These are phyloP conservation scores for Trichaptum fuscoviolaceum DNA, from an alignment of 768 basidiomycete genomes.

Conservation along the genomic window DNA sequence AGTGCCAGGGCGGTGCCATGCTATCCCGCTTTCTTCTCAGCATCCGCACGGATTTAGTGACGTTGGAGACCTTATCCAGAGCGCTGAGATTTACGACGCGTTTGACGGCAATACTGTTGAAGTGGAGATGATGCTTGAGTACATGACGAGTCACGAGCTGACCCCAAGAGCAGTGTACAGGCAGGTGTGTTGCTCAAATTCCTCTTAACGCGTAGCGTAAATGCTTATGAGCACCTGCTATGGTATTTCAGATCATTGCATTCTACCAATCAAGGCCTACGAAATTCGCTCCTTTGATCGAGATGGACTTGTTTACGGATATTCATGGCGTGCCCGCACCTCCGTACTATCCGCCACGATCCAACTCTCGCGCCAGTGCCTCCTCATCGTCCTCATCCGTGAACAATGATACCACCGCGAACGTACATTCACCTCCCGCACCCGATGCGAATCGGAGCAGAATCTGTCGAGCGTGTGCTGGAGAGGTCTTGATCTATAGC, in stretches of 20 bases:
- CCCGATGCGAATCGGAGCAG: constrained; percentile 52
- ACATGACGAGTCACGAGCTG: constrained; percentile 55
- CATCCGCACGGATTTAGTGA: constrained; percentile 67
- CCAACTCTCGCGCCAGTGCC: background rate
- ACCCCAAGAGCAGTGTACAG: constrained; percentile 71
- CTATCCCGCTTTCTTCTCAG: constrained; percentile 49
- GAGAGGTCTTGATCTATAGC: constrained; percentile 71
- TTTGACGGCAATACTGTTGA: constrained; percentile 76
- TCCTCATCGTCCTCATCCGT: background rate
- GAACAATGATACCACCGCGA: background rate
- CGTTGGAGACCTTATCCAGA: constrained; percentile 72
- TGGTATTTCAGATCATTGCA: constrained; percentile 52
- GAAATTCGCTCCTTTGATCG: constrained; percentile 61
- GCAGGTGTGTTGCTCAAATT: constrained; percentile 39
- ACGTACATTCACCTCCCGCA: background rate
- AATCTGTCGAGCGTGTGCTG: constrained; percentile 69
- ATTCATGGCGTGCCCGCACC: constrained; percentile 50
- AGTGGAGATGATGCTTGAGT: constrained; percentile 82
- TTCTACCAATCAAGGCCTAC: constrained; percentile 56
- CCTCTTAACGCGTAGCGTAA: background rate
- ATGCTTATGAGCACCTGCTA: background rate
- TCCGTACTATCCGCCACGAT: background rate
- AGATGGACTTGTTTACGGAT: constrained; percentile 66
- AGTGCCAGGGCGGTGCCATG: constrained; percentile 67
- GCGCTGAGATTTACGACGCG: constrained; percentile 71